Evolutionary conservation across 257 asterid species (phyloP).

Genomic region (Primulina huaijiensis): DNA sequence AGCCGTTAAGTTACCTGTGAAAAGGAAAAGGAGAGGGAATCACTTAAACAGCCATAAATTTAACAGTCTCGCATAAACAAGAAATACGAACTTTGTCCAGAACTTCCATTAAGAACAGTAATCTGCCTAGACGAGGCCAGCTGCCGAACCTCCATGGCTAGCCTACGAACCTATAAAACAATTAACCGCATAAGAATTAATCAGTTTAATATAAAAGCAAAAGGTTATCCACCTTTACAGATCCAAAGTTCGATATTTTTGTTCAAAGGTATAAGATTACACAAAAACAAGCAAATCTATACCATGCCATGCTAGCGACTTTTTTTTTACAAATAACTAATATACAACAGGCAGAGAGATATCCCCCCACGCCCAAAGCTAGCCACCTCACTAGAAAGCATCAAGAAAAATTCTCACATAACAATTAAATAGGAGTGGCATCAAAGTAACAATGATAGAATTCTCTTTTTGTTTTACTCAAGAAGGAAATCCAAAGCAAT

Average conservation of each 20-base stretch:
- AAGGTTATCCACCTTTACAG: neutral
- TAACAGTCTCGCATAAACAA: slow-evolving; percentile 1
- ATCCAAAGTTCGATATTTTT: neutral
- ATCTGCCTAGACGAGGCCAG: slow-evolving; percentile 59
- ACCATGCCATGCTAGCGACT: neutral
- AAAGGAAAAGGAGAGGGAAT: slow-evolving; percentile 17
- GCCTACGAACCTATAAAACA: slow-evolving; percentile 56
- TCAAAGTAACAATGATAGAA: neutral
- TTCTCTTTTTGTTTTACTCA: slow-evolving; percentile 6
- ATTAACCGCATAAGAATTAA: slow-evolving; percentile 16
- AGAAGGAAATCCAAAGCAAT: neutral
- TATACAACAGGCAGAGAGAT: neutral
- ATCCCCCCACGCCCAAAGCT: neutral
- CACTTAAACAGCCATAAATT: slow-evolving; percentile 10
- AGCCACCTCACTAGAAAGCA: neutral
- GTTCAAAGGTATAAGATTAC: neutral
- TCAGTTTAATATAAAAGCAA: too few relatives aligned
- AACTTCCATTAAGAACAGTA: slow-evolving; percentile 60
- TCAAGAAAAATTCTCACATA: neutral
- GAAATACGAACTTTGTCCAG: slow-evolving; percentile 47
- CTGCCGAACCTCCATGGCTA: slow-evolving; percentile 70
- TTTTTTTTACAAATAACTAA: neutral
- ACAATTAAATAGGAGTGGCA: neutral
- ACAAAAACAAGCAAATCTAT: neutral
- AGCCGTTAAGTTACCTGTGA: slow-evolving; percentile 50